phyloP scores from a whole-genome alignment of 2,329 filamentous ascomycete genomes.

The Penicillium aurantiogriseum region DNA sequence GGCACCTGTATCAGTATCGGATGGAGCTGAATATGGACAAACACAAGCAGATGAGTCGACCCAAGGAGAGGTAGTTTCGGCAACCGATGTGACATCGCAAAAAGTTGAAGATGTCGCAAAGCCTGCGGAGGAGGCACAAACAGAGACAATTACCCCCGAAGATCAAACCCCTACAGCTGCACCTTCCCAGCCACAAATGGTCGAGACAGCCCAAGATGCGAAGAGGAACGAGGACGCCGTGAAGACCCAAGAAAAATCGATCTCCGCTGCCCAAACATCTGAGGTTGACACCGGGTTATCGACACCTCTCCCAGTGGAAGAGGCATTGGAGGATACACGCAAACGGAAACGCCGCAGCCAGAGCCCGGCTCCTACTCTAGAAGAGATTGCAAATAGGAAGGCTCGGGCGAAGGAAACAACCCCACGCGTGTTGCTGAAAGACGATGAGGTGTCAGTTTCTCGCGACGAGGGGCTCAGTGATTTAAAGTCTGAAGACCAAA shows the following conservation, averaged over 20 bases:
- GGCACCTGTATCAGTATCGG: background rate
- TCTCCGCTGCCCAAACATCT: constrained; percentile 23
- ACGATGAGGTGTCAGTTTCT: constrained; percentile 24
- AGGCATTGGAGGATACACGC: constrained; percentile 54
- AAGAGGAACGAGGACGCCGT: constrained; percentile 15
- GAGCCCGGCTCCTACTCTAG: constrained; percentile 57
- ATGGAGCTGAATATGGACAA: constrained; percentile 10
- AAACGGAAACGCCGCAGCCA: constrained; percentile 67
- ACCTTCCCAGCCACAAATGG: background rate
- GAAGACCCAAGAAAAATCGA: constrained; percentile 21
- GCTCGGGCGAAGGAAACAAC: constrained; percentile 49
- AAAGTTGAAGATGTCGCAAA: constrained; percentile 21
- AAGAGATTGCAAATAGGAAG: constrained; percentile 57
- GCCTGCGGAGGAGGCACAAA: constrained; percentile 6
- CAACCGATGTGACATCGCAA: background rate
- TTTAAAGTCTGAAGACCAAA: constrained; percentile 24
- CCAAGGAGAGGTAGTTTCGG: background rate
- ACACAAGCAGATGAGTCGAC: constrained; percentile 9
- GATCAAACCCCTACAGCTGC: background rate
- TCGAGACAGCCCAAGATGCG: background rate
- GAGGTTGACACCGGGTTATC: constrained; percentile 28
- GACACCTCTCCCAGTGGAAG: constrained; percentile 33
- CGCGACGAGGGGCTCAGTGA: constrained; percentile 10
- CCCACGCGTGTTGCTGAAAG: constrained; percentile 31
- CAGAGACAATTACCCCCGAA: background rate